A percentile compares a stretch with the other conserved stretches of the same genome.
Evolutionary conservation across 2,329 filamentous ascomycete genomes (phyloP).

Genomic region (Chalara sp.): DNA sequence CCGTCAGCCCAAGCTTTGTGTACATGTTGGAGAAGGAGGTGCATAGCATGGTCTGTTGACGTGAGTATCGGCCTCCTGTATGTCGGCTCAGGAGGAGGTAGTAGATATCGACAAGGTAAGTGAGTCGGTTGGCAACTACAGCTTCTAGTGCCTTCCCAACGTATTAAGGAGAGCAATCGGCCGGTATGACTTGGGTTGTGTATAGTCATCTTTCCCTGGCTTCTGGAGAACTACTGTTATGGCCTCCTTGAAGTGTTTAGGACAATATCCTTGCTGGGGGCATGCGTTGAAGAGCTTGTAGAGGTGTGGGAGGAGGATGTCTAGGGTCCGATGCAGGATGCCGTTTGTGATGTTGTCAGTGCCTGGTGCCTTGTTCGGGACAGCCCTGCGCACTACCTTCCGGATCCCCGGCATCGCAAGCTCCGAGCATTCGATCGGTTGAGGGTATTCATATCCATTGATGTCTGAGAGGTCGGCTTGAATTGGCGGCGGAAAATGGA

Average conservation of each 20-base stretch:
- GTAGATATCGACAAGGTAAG: neutral
- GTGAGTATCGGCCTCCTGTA: neutral
- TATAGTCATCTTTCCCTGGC: slow-evolving; percentile 6
- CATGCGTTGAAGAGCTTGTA: neutral
- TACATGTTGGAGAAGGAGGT: slow-evolving; percentile 18
- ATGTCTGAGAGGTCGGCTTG: slow-evolving; percentile 1
- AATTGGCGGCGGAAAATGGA: neutral
- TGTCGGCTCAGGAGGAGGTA: neutral
- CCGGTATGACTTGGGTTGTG: neutral
- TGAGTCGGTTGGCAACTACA: neutral
- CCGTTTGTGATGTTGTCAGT: slow-evolving; percentile 1
- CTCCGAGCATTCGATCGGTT: neutral
- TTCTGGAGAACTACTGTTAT: slow-evolving; percentile 6
- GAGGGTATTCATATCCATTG: slow-evolving; percentile 1
- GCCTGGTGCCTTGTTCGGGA: slow-evolving; percentile 11
- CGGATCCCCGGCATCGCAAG: neutral
- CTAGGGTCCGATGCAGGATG: neutral
- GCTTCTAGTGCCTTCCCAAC: neutral
- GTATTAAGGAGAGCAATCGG: slow-evolving; percentile 7
- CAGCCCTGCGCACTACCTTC: neutral
- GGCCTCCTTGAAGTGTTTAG: slow-evolving; percentile 3
- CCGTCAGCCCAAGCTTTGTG: slow-evolving; percentile 12
- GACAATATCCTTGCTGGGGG: slow-evolving; percentile 2
- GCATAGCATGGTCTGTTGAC: slow-evolving; percentile 13
- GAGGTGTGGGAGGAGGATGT: neutral